phyloP scores from a whole-genome alignment of 2,329 filamentous ascomycete genomes.

The Rachicladosporium sp. region DNA sequence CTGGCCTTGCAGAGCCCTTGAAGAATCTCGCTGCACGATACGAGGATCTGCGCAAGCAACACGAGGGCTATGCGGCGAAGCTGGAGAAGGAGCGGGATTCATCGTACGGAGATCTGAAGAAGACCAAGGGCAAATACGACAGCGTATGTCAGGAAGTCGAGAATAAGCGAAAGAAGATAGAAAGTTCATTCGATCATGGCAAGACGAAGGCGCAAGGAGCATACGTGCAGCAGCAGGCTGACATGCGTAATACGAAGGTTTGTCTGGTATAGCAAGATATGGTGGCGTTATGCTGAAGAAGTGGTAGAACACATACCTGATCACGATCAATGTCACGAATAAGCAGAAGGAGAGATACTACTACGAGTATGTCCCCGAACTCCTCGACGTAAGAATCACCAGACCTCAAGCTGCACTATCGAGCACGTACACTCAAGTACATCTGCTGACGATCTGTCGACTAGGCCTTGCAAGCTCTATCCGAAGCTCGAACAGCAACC shows the following conservation, averaged over 20 bases:
- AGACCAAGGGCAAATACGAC: conserved; percentile 89
- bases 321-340: conserved; percentile 91
- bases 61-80: conserved; percentile 77
- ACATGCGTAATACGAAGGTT: conserved; percentile 89
- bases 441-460: conserved; percentile 1
- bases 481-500: conserved; percentile 73
- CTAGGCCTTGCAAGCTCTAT: conserved; percentile 71
- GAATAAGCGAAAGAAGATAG: conserved; percentile 84
- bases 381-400: conserved; percentile 58
- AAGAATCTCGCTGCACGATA: conserved; percentile 62
- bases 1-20: conserved; percentile 74
- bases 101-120: conserved; percentile 74
- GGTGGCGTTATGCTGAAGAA: conserved; percentile 7
- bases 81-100: conserved; percentile 79
- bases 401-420: no score
- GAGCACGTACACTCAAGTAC: background rate
- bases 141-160: conserved; percentile 88
- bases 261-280: background rate
- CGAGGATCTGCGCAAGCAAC: conserved; percentile 84
- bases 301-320: conserved; percentile 75
- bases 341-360: conserved; percentile 97
- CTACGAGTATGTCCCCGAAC: conserved; percentile 86
- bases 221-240: conserved; percentile 81
- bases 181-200: conserved; percentile 73
- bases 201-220: conserved; percentile 82